phyloP scores from a whole-genome alignment of 1,139 yeast species.

The Yamadazyma taylorii region DNA sequence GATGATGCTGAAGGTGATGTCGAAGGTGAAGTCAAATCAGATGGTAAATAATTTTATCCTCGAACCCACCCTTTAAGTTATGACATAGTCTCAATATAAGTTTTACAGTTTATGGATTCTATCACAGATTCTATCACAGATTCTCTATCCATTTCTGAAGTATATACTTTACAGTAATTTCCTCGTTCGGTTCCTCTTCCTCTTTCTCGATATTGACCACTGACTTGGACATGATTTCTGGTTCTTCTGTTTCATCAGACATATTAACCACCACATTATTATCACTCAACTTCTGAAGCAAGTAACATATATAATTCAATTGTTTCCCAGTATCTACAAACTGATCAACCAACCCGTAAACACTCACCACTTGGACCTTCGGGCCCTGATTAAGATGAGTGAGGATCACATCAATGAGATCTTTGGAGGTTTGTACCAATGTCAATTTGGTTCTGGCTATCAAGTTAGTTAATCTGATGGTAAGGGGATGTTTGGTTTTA shows the following conservation, averaged over 20 bases:
- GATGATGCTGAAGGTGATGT: slow-evolving; percentile 23
- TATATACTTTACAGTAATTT: too few species aligned
- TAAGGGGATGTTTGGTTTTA: neutral
- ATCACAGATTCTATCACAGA: too few species aligned
- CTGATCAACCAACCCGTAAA: slow-evolving; percentile 14
- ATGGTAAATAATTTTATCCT: too few species aligned
- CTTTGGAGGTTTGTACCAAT: slow-evolving; percentile 10
- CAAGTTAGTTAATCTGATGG: slow-evolving; percentile 3
- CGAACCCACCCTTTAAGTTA: too few species aligned
- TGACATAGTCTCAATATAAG: too few species aligned
- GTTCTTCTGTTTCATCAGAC: neutral
- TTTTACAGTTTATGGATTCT: too few species aligned
- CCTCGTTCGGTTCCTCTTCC: too few species aligned
- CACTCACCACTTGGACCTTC: slow-evolving; percentile 6
- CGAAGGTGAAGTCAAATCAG: slow-evolving; percentile 23
- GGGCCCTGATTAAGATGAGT: neutral
- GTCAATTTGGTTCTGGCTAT: slow-evolving; percentile 9
- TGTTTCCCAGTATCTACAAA: slow-evolving; percentile 4
- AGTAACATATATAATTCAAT: slow-evolving; percentile 5
- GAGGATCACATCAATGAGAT: slow-evolving; percentile 8
- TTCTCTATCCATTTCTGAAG: too few species aligned
- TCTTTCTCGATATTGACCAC: too few species aligned
- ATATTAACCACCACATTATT: neutral
- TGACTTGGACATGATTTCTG: too few species aligned
- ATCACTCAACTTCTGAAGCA: slow-evolving; percentile 1